A percentile compares a stretch with the other conserved stretches of the same genome.
Conservation (phyloP, 2,329 filamentous ascomycete species). For the Aspergillus sp. region DNA sequence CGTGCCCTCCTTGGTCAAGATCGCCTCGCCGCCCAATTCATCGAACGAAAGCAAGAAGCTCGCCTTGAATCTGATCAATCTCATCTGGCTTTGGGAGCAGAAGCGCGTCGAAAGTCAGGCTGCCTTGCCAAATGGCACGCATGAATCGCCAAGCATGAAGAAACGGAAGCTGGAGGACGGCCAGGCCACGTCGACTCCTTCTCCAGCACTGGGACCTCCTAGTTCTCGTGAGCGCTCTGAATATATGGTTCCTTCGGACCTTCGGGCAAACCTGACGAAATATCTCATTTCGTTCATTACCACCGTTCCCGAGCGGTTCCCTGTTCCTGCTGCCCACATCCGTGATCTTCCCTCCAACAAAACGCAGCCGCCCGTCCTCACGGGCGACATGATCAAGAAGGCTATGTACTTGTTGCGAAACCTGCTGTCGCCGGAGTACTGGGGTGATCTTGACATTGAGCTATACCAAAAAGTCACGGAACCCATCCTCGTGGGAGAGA, state of each 20-base stretch:
- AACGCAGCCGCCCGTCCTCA: constrained; percentile 53
- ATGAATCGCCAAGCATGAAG: constrained; percentile 69
- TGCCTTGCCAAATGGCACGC: constrained; percentile 39
- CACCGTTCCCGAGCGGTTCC: constrained; percentile 80
- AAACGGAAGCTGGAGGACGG: constrained; percentile 77
- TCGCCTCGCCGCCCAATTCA: constrained; percentile 74
- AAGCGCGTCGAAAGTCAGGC: constrained; percentile 62
- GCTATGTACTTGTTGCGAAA: constrained; percentile 79
- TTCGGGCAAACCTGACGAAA: constrained; percentile 81
- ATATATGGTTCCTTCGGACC: constrained; percentile 65
- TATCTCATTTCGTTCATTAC: constrained; percentile 96
- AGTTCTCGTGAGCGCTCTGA: constrained; percentile 56
- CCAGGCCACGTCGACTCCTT: constrained; percentile 54
- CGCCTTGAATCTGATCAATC: constrained; percentile 82
- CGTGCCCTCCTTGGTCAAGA: constrained; percentile 83
- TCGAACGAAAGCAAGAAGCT: constrained; percentile 91
- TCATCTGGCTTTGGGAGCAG: constrained; percentile 93
- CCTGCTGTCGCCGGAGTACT: constrained; percentile 81
- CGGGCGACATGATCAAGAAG: constrained; percentile 80
- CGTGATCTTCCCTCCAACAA: constrained; percentile 54
- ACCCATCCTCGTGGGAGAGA: constrained; percentile 78
- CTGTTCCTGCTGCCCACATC: constrained; percentile 68
- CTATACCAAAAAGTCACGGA: constrained; percentile 89
- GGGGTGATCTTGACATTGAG: constrained; percentile 89
- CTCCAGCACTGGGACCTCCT: constrained; percentile 49